Base-by-base conservation (phyloP, 2,329 filamentous ascomycete genomes). In the Cercospora zeae-maydis region DNA sequence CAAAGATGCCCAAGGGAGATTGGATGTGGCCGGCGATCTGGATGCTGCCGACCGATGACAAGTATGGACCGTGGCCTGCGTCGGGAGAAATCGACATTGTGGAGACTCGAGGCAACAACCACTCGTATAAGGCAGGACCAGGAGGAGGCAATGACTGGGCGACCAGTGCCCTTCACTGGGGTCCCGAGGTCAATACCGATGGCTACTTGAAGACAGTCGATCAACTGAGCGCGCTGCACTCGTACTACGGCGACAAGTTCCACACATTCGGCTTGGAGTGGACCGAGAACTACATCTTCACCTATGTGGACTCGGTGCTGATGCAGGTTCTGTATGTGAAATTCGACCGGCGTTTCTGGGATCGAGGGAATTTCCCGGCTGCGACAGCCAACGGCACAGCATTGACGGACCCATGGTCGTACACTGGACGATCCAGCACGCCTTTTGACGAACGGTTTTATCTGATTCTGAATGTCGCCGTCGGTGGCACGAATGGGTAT, bases 21-120 rank as follows among this genome's bases (percentile, higher is more conserved):
- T 95, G 91, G 91, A 82, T 96, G 11, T 95, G 91, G 91, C 91
- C 91, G 1, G 90, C 90, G n/a, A 93, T 96, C 71, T 93, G 90
- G 89, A 90, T 96, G 89, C 81, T 95, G 80, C 91, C 91, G 0
- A 86, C 85, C 49, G 81, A 88, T 45, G 82, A 86, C 60, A 86
- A 80, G 0, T 96, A 95, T 74, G 91, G 91, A 1, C 71, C 82
- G 1, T 96, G 91, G 91, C 91, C 91, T 1, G 78, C 80, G 5
- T 92, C 89, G 9, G 91, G 91, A 49, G 91, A 95, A 77, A 95
- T 96, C 57, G 91, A 96, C 74, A 90, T 96, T 61, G 80, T 86
- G 71, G 90, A 95, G 77, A 87, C 86, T 30, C 89, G 91, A 61
- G 91, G 91, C 64, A 96, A 96, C 80, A 91, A 93, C 78, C 85